A percentile compares a stretch with the other conserved stretches of the same genome.
Conservation (phyloP, 2,329 filamentous ascomycete species). For the Exophiala sp. region DNA sequence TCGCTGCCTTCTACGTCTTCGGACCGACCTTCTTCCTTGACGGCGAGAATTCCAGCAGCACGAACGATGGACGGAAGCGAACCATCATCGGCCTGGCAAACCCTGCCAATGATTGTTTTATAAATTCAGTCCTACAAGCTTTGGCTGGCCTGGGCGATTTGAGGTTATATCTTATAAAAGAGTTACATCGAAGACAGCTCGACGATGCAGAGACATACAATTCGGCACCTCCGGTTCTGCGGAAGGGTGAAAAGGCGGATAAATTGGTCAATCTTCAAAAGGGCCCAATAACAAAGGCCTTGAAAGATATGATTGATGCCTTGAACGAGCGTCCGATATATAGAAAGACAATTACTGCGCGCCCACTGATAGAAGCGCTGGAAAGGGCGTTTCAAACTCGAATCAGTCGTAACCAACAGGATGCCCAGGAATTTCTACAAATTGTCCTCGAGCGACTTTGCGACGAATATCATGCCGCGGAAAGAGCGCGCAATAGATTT, state of each 20-base stretch:
- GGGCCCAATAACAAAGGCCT: conserved; percentile 76
- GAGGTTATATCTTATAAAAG: conserved; percentile 85
- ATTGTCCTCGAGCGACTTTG: conserved; percentile 86
- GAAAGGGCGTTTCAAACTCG: conserved; percentile 84
- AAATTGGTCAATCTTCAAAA: conserved; percentile 64
- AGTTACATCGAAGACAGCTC: conserved; percentile 77
- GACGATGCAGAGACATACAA: conserved; percentile 75
- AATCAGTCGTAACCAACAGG: conserved; percentile 92
- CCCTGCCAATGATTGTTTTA: conserved; percentile 92
- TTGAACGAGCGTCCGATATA: conserved; percentile 92
- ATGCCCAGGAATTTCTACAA: conserved; percentile 96
- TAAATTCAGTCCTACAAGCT: conserved; percentile 93
- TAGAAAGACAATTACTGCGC: conserved; percentile 87
- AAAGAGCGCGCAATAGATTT: conserved; percentile 60
- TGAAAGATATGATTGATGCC: conserved; percentile 89
- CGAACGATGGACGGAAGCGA: conserved; percentile 64
- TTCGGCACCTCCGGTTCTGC: conserved; percentile 46
- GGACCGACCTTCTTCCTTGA: conserved; percentile 96
- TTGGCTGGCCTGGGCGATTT: conserved; percentile 86
- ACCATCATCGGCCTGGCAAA: conserved; percentile 86
- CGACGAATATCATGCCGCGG: conserved; percentile 88
- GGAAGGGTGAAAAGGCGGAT: conserved; percentile 41
- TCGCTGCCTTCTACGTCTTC: conserved; percentile 95
- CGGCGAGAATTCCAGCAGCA: conserved; percentile 61
- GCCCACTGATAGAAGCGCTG: conserved; percentile 76